Evolutionary conservation across 805 yeast species (phyloP), one percentile per base, ranked within the genome.

Genomic region (Candida argentea): DNA sequence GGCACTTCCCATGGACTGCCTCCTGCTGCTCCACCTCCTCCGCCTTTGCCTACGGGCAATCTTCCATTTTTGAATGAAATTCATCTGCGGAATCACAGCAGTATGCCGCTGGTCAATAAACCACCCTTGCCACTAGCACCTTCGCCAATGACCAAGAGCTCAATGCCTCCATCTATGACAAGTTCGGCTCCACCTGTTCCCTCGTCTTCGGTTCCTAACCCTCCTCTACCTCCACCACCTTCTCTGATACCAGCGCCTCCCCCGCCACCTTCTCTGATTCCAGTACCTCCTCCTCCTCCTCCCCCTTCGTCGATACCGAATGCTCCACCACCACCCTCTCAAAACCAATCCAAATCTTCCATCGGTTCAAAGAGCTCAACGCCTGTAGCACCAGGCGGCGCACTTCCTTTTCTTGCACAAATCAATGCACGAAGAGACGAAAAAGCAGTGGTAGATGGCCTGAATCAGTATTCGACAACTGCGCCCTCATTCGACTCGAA

Each of bases 371-470:
- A 21, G 14, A 12, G 34, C 7, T 52, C 31, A 34, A 50, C 23
- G 21, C 42, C 31, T 42, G 15, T 14, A 10, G 48, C 45, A 5
- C 38, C 45, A 7, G 67, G 65, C 3, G 63, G 67, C 1, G 34
- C 28, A 2, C 41, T 67, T 10, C 73, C 74, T 4, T 67, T 70
- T 41, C 49, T 70, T 9, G 62, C 68, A 3, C 67, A 70, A 32
- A 69, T 70, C 30, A 67, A 66, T 39, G 60, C 56, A 18, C 61
- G 63, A 35, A 53, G 75, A 35, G 67, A 62, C 32, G 71, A 67
- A 11, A 39, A 59, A 15, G 54, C 55, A 40, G 69, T 61, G 20
- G 62, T 65, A n/a, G 66, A 57, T 18, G 65, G 49, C 2, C 33
- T 50, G 14, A 26, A 36, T 5, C 9, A 10, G 7, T 10, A n/a